Evolutionary conservation across 805 yeast species (phyloP), one percentile per base, ranked within the genome.

Genomic region (Myxozyma nipponensis): DNA sequence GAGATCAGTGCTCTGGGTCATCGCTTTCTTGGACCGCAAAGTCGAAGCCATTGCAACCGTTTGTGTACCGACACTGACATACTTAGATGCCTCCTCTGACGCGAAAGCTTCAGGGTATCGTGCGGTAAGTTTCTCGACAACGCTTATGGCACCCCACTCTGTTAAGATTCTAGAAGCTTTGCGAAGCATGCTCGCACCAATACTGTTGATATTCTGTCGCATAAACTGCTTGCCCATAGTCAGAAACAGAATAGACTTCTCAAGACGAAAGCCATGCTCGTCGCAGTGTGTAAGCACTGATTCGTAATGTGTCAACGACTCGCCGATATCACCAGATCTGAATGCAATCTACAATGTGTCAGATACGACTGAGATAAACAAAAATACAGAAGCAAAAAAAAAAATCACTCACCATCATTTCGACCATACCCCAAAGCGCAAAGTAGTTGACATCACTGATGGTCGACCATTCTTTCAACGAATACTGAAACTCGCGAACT

Each of bases 91-190:
- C 1, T 19, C 36, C 3, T 30, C 15, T 15, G 36, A 39, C 21
- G 22, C 40, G 18, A 47, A 37, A 9, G 44, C 46, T 2, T 40
- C 46, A 17, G 53, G 44, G 25, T 36, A 40, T 19, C 4, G 13
- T 17, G 15, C 13, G 21, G 28, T 6, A 9, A 54, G 4, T 9
- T 38, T 39, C 21, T 50, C 47, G 18, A 50, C 53, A 22, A 47
- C 42, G 2, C 50, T 58, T 4, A 46, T 26, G 4, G 58, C 59
- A 1, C 59, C 59, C 30, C 41, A 49, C 3, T 39, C 42, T 7
- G 24, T 34, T 6, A 43, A 32, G 7, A 46, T 40, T n/a, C 39
- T 5, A n/a, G 41, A 26, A 6, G 47, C 46, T 26, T 43, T 35
- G 25, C 46, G 44, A 15, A 55, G 21, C 15, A 46, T 9, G 21